Conservation (phyloP, 2,329 filamentous ascomycete genomes). For the Penicillium sp. region DNA sequence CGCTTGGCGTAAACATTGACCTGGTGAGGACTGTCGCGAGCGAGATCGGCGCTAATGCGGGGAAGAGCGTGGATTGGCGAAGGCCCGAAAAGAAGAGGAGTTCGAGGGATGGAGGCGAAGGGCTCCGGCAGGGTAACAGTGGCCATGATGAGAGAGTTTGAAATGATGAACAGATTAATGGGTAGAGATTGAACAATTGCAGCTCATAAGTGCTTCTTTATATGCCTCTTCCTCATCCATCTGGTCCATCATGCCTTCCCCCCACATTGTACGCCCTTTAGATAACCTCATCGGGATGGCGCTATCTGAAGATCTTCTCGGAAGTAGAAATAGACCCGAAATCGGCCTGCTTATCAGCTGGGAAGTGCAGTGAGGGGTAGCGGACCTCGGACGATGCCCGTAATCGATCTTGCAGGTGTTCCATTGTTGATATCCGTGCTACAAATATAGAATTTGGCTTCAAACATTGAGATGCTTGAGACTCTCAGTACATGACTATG, state of each 20-base stretch:
- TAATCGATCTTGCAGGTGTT: background rate
- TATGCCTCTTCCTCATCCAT: background rate
- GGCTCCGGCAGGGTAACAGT: conserved; percentile 53
- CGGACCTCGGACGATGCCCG: background rate
- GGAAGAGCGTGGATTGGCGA: conserved; percentile 68
- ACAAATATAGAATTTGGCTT: background rate
- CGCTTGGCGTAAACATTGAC: conserved; percentile 68
- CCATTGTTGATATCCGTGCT: background rate
- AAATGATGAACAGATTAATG: no score
- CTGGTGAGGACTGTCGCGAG: conserved; percentile 34
- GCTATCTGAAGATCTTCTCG: background rate
- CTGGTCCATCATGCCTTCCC: background rate
- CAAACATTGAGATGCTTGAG: background rate
- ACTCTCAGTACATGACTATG: background rate
- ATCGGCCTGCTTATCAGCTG: conserved; percentile 8
- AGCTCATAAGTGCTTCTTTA: background rate
- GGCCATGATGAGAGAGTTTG: background rate
- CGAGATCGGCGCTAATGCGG: conserved; percentile 61
- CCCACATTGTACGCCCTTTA: background rate
- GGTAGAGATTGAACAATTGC: background rate
- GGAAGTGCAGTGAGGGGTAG: background rate
- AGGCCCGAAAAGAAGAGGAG: conserved; percentile 63
- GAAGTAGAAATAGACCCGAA: conserved; percentile 4
- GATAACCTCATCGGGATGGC: conserved; percentile 20
- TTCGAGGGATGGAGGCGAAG: conserved; percentile 62